Evolutionary conservation across 352 stramenopile species (phyloP), one percentile per base, ranked within the genome.

Genomic region (Halophytophthora batemanensis): DNA sequence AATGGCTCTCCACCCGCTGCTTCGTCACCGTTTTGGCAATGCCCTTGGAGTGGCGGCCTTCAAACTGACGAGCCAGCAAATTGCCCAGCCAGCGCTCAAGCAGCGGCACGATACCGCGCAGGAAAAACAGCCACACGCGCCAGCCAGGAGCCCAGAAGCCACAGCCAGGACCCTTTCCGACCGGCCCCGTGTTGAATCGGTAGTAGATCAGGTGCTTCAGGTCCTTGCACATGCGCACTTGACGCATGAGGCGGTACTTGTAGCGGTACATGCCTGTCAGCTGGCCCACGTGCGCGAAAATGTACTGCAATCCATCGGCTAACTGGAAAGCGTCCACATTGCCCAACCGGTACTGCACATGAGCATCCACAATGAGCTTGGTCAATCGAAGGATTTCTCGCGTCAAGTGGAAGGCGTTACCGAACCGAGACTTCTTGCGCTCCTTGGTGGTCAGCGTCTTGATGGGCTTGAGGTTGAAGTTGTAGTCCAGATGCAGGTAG

Each of bases 121-220:
- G 67, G 81, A 99, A 99, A 76, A 99, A 99, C 15, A 99, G 69
- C 97, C 98, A 99, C 19, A 99, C 97, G 29, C 97, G 83, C 98
- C 98, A 99, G 45, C 91, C 97, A 23, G 97, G 97, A 19, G 97
- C 96, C 98, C 98, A 99, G 64, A 99, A 99, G 17, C 97, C 97
- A 62, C 97, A 98, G 33, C 98, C 98, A 42, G 98, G 98, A 22
- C 98, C 97, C 74, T 99, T 99, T 19, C 97, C 97, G 2, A 99
- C 97, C 2, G 97, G 97, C 23, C 97, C 98, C 33, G 97, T 99
- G 80, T 99, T 99, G 79, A 99, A 99, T 6, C 97, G 86, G 73
- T 99, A 99, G 78, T 99, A 99, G 62, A 99, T 99, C 45, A 99
- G 71, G 69, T 99, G 98, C 75, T 99, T 99, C 56, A 99, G 78